phyloP scores from a whole-genome alignment of 768 basidiomycete genomes.

The Naganishia kalamii region DNA sequence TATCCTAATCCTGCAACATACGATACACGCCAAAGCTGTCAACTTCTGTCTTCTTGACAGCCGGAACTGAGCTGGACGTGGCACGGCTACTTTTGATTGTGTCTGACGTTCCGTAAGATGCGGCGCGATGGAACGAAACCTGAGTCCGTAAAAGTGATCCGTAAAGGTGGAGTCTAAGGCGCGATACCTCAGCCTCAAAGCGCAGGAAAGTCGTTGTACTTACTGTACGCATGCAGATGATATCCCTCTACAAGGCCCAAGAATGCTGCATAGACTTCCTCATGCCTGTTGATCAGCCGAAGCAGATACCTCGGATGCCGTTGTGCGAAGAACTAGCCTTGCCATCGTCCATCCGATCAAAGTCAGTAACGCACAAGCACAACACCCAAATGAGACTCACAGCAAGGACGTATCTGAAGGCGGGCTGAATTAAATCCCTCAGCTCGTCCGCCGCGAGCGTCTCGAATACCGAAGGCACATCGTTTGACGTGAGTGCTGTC shows the following conservation, averaged over 20 bases:
- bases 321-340: conserved; percentile 81
- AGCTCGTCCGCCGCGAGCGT: conserved; percentile 90
- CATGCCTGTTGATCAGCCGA: conserved; percentile 84
- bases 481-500: conserved; percentile 17
- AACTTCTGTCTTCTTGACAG: conserved; percentile 19
- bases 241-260: conserved; percentile 87
- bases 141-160: conserved; percentile 88
- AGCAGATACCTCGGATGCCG: conserved; percentile 86
- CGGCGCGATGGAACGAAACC: background rate
- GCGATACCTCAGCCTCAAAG: background rate
- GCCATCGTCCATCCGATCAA: background rate
- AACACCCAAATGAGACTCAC: conserved; percentile 51
- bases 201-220: conserved; percentile 31
- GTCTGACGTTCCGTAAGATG: background rate
- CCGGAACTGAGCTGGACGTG: background rate
- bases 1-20: background rate
- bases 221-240: conserved; percentile 80
- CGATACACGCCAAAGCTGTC: conserved; percentile 22
- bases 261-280: conserved; percentile 85
- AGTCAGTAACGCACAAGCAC: background rate
- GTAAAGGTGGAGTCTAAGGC: conserved; percentile 80
- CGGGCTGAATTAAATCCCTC: conserved; percentile 82
- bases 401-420: conserved; percentile 85
- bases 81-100: background rate
- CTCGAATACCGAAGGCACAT: conserved; percentile 61